Base-by-base conservation (phyloP, 1,284 basidiomycete genomes). In the Ganoderma multipileum region DNA sequence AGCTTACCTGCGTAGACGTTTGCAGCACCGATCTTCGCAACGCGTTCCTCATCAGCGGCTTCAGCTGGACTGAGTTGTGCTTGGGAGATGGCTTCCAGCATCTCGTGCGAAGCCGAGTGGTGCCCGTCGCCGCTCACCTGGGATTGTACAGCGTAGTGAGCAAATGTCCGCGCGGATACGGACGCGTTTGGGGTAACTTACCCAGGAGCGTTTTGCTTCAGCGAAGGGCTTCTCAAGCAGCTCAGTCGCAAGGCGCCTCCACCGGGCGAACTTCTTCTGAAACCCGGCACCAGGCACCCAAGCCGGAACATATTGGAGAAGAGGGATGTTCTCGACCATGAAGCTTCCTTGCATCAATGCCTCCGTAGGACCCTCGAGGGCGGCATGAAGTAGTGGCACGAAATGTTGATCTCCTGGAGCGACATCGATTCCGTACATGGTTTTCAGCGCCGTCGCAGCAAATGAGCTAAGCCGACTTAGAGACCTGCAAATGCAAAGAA, bases 351-450 rank as follows among this genome's bases (percentile, higher is more conserved):
- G 60, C 54, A 63, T n/a, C 8, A 65, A 33, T 20, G 50, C 67
- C 20, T 68, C 44, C 16, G 63, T 64, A 7, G 67, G 67, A 7
- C 63, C 67, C 58, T 68, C 50, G 3, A 68, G 63, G 26, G 67
- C 67, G 11, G 20, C 55, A 16, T 64, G 67, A 20, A 68, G 63
- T 44, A 68, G 18, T 18, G 67, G 63, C 4, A 64, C 39, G 63
- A 61, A 64, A 33, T 28, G 50, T 7, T 38, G 41, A 7, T 81
- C 78, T 9, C 73, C 67, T 3, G 65, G 61, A 18, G 73, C 71
- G 23, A 75, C 68, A 44, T 66, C 62, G 26, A 69, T 64, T n/a
- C 65, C 68, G 28, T 69, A 69, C 65, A 66, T 65, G 39, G 52
- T 59, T 38, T 69, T 64, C 61, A 69, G 20, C 23, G 61, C 60